Evolutionary conservation across 352 stramenopile species (phyloP).

Genomic region (Globisporangium abappressorium): DNA sequence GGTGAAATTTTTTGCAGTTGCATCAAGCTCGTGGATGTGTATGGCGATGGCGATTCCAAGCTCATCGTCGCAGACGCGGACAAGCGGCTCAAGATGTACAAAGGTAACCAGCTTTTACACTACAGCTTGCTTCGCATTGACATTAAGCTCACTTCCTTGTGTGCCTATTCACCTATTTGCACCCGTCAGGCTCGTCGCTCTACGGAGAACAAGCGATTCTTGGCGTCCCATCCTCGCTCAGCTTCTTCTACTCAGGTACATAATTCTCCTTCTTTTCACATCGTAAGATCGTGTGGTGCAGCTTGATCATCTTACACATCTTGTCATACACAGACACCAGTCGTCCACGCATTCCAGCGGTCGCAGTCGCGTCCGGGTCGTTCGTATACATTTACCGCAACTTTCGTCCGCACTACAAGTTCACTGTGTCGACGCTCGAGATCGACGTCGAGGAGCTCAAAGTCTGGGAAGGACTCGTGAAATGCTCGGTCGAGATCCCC

Average conservation of each 20-base stretch:
- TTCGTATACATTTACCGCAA: conserved; percentile 92
- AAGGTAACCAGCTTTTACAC: conserved; percentile 35
- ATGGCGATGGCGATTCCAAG: conserved; percentile 81
- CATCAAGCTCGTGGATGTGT: conserved; percentile 78
- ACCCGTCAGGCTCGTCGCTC: conserved; percentile 51
- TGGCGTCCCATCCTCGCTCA: conserved; percentile 66
- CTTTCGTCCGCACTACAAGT: conserved; percentile 90
- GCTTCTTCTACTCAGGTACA: conserved; percentile 68
- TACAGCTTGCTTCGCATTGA: neutral
- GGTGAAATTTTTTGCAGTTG: conserved; percentile 19
- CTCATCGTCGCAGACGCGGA: conserved; percentile 79
- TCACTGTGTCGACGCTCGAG: conserved; percentile 78
- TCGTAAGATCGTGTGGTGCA: neutral
- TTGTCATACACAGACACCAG: conserved; percentile 19
- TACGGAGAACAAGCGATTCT: conserved; percentile 81
- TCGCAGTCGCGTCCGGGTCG: conserved; percentile 82
- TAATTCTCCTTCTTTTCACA: neutral
- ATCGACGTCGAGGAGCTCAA: conserved; percentile 69
- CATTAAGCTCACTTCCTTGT: neutral
- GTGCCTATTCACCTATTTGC: neutral
- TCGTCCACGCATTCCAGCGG: conserved; percentile 69
- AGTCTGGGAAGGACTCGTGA: conserved; percentile 64
- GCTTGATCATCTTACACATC: neutral
- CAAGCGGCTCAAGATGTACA: conserved; percentile 85
- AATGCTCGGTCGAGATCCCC: conserved; percentile 70